Evolutionary conservation across 2,329 filamentous ascomycete species (phyloP).

Genomic region (Botrytis pseudocinerea): DNA sequence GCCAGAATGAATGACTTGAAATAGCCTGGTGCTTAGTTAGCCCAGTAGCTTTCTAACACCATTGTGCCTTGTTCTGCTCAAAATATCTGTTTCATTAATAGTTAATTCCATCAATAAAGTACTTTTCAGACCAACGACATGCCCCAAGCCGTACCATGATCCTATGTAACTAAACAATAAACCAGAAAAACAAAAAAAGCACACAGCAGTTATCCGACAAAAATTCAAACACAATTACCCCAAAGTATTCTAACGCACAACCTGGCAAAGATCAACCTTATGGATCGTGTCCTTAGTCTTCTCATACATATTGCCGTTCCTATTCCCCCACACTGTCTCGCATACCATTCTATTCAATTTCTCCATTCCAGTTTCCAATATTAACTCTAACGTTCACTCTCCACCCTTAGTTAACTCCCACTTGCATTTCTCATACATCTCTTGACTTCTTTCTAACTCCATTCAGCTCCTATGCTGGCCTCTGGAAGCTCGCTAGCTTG

Average conservation of each 20-base stretch:
- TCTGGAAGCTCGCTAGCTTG: not conserved
- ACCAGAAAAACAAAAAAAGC: no score
- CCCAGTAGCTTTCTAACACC: no score
- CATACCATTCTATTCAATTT: not conserved
- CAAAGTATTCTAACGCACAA: conserved; percentile 29
- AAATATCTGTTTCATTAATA: not conserved
- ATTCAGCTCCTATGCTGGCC: not conserved
- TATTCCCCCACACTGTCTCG: not conserved
- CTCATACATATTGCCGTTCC: not conserved
- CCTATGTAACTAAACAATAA: not conserved
- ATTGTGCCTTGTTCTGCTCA: not conserved
- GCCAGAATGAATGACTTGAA: no score
- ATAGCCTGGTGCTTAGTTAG: no score
- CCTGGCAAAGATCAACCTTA: conserved; percentile 36
- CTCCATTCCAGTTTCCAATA: not conserved
- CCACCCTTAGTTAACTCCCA: no score
- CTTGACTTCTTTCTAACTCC: not conserved
- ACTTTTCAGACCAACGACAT: not conserved
- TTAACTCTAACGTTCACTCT: not conserved
- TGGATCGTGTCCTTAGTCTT: not conserved
- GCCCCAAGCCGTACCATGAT: no score
- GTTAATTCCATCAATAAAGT: not conserved
- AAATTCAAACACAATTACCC: not conserved
- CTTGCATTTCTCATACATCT: not conserved
- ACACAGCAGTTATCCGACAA: not conserved